A percentile compares a stretch with the other conserved stretches of the same genome.
These are phyloP conservation scores for Aspergillus egyptiacus DNA, from an alignment of 495 filamentous ascomycete genomes.

Conservation along the genomic window DNA sequence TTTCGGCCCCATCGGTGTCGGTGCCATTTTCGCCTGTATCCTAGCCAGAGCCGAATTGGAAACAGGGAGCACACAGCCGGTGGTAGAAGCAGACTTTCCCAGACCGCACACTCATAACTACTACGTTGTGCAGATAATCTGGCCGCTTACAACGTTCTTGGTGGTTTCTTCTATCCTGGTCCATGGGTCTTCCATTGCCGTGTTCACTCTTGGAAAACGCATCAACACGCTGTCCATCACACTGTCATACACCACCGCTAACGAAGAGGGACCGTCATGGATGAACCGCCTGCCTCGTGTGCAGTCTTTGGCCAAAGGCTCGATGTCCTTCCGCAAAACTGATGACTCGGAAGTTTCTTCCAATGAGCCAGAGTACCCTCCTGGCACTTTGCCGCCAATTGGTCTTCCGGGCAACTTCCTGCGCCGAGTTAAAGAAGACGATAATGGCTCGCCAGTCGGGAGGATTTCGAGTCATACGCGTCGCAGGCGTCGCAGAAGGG, in stretches of 20 bases:
- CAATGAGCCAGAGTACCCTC: conserved; percentile 62
- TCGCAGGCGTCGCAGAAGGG: conserved; percentile 63
- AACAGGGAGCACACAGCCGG: conserved; percentile 61
- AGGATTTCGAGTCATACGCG: conserved; percentile 57
- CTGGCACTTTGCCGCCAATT: conserved; percentile 73
- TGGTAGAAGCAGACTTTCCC: conserved; percentile 58
- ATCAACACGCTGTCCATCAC: conserved; percentile 96
- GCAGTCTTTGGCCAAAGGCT: conserved; percentile 68
- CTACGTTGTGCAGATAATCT: conserved; percentile 73
- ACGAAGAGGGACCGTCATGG: conserved; percentile 87
- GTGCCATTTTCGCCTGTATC: conserved; percentile 93
- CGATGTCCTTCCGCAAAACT: conserved; percentile 70
- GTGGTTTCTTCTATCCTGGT: conserved; percentile 93
- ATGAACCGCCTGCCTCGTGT: conserved; percentile 92
- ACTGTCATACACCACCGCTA: conserved; percentile 87
- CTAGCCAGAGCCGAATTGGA: conserved; percentile 87
- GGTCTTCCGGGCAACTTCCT: conserved; percentile 74
- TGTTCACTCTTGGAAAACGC: conserved; percentile 95
- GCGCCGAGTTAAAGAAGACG: conserved; percentile 73
- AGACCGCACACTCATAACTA: conserved; percentile 47
- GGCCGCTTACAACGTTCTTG: conserved; percentile 93
- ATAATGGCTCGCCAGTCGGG: conserved; percentile 48
- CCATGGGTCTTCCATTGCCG: conserved; percentile 95
- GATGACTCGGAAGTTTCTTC: conserved; percentile 48
- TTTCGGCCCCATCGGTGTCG: conserved; percentile 97